Percentiles rank a stretch among this genome's conserved stretches.
Conservation (phyloP, 768 basidiomycete genomes). For the Podaxis carcinomalis region DNA sequence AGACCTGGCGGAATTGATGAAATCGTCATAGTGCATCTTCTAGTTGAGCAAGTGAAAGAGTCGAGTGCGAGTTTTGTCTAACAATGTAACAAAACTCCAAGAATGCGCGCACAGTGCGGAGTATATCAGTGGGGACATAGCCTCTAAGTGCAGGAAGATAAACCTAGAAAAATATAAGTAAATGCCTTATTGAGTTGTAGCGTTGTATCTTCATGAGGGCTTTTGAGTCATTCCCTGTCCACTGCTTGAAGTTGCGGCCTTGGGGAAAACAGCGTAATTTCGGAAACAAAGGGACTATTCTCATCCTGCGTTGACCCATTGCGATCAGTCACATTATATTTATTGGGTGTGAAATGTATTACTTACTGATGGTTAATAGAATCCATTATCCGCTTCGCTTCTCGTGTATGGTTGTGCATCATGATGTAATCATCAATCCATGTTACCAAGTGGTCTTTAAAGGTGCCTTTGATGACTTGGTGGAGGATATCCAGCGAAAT, state of each 20-base stretch:
- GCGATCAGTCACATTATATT: background rate
- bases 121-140: background rate
- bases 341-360: too few species aligned
- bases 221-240: conserved; percentile 34
- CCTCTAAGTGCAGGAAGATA: conserved; percentile 18
- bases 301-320: conserved; percentile 13
- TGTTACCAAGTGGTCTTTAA: conserved; percentile 36
- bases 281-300: conserved; percentile 18
- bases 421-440: conserved; percentile 27
- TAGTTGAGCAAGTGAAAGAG: conserved; percentile 13
- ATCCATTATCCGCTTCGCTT: background rate
- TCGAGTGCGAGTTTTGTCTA: conserved; percentile 3
- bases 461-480: conserved; percentile 14
- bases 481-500: conserved; percentile 28
- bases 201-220: conserved; percentile 29
- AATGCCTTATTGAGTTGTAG: background rate
- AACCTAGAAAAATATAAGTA: conserved; percentile 1
- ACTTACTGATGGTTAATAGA: background rate
- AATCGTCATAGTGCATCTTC: conserved; percentile 18
- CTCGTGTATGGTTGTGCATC: background rate
- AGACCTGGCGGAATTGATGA: conserved; percentile 25
- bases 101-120: conserved; percentile 20
- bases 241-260: conserved; percentile 27
- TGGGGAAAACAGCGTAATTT: conserved; percentile 21
- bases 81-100: conserved; percentile 32